phyloP scores from a whole-genome alignment of 768 basidiomycete species.

The Rhodosporidiobolus sp. region DNA sequence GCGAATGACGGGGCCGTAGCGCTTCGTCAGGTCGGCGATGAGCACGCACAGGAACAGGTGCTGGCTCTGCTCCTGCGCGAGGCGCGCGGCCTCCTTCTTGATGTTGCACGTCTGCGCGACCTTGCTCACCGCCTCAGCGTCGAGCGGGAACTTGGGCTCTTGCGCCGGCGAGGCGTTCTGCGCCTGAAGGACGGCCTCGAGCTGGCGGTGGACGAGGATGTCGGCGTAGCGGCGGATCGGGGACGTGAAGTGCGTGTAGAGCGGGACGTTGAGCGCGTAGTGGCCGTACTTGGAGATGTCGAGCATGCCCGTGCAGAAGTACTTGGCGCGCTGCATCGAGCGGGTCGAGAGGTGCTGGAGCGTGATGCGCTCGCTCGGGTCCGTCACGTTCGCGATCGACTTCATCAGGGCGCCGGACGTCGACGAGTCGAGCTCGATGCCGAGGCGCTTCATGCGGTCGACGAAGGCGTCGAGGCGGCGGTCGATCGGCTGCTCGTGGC shows the following conservation, averaged over 20 bases:
- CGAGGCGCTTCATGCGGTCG: constrained; percentile 77
- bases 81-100: constrained; percentile 82
- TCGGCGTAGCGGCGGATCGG: constrained; percentile 58
- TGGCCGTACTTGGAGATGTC: constrained; percentile 97
- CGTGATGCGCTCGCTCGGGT: constrained; percentile 61
- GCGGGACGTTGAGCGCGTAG: constrained; percentile 80
- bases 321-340: constrained; percentile 91
- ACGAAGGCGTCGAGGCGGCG: constrained; percentile 76
- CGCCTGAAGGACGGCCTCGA: constrained; percentile 74
- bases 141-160: constrained; percentile 93
- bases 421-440: constrained; percentile 73
- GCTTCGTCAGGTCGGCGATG: constrained; percentile 87
- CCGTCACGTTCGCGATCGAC: constrained; percentile 70
- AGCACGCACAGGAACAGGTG: constrained; percentile 94
- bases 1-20: constrained; percentile 91
- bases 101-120: constrained; percentile 80
- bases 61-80: constrained; percentile 93
- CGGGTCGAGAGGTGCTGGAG: constrained; percentile 75
- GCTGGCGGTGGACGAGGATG: constrained; percentile 89
- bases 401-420: constrained; percentile 77
- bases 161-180: constrained; percentile 47
- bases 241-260: constrained; percentile 88
- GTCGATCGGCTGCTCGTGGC: constrained; percentile 89
- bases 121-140: constrained; percentile 95
- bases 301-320: constrained; percentile 98